A percentile compares a stretch with the other conserved stretches of the same genome.
These are phyloP conservation scores for Phytopythium boreale DNA, from an alignment of 352 stramenopile species.

Conservation along the genomic window DNA sequence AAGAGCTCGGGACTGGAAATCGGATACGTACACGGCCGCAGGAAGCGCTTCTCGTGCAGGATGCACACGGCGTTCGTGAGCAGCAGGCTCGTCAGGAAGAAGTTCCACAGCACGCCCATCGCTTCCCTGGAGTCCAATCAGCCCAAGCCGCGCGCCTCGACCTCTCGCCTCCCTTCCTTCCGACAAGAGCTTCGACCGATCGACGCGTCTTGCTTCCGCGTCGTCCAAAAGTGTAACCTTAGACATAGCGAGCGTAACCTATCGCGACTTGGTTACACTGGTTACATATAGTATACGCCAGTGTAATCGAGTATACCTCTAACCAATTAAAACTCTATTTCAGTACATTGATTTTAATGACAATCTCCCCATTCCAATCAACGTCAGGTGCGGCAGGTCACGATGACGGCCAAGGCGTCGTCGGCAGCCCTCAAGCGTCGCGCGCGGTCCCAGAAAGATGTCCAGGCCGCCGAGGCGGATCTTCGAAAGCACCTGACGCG, in stretches of 20 bases:
- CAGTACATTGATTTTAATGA: no score
- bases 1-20: no score
- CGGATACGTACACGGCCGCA: slow-evolving; percentile 63
- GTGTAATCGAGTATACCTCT: no score
- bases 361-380: neutral
- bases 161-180: neutral
- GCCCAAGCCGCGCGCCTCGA: neutral
- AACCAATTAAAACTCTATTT: no score
- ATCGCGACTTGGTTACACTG: no score
- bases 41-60: slow-evolving; percentile 86
- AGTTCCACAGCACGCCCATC: slow-evolving; percentile 88
- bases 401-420: neutral
- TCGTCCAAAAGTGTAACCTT: neutral
- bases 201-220: neutral
- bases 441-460: neutral
- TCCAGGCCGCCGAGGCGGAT: neutral
- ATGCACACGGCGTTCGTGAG: slow-evolving; percentile 87
- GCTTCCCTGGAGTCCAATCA: neutral
- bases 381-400: neutral
- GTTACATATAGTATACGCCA: no score
- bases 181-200: neutral
- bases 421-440: slow-evolving; percentile 6
- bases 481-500: neutral
- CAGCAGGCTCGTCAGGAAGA: slow-evolving; percentile 83
- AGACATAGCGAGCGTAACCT: neutral